Base-by-base conservation (phyloP, 2,329 filamentous ascomycete genomes). In the Calonectria pteridis region DNA sequence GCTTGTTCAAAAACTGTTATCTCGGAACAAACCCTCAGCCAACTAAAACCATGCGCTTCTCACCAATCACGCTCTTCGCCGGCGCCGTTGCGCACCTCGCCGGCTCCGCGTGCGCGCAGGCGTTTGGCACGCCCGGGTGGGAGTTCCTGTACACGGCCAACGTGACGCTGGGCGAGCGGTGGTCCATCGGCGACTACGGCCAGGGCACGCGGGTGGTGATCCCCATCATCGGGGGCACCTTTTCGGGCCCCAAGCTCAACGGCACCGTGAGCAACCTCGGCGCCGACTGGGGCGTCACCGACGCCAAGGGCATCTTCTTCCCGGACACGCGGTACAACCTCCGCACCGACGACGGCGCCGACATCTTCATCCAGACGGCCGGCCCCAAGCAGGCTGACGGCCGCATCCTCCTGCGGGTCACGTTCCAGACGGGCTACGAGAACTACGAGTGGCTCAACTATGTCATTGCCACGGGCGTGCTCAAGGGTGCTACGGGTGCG, bases 251-350 rank as follows among this genome's bases (percentile, higher is more conserved):
- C 3, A 80, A 80, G 28, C 74, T 86, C 13, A 70, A 73, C 53
- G 83, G 82, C 46, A 83, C 77, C 0, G 75, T 84, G 43, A 74
- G 49, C 26, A 79, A 80, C 23, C 77, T 81, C 16, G 85, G 85
- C 18, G 80, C 83, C 9, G 84, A 86, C 77, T 84, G 81, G 82
- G 84, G 84, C 18, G 76, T 85, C 20, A 83, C 81, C 0, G 83
- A 85, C 72, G 75, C 73, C 23, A 81, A 82, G 26, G 83, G 84
- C 11, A 74, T 79, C 5, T 86, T 86, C 76, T 84, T 82, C 69
- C 84, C 85, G 0, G 83, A 86, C 53, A 84, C 84, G 18, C 77
- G 84, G 20, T 86, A 86, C 50, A 81, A 83, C n/a, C 76, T 86
- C 20, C 75, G 82, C n/a, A 86, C 85, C 0, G 67, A 78, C 23